Evolutionary conservation across 257 asterid species (phyloP).

Genomic region (Buddleja alternifolia): DNA sequence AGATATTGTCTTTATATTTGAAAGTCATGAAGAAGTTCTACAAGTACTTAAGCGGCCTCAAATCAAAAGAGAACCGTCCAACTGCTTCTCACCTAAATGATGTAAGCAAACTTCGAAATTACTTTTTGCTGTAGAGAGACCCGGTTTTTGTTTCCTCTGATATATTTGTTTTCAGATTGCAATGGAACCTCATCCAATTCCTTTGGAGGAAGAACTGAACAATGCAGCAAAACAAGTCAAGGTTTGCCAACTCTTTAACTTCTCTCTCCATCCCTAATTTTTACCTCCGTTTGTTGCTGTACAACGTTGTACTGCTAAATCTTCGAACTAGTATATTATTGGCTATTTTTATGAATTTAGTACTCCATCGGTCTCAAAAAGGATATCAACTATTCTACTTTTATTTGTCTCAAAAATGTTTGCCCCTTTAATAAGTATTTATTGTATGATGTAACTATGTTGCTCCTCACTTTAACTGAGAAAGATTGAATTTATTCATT

Average conservation of each 20-base stretch:
- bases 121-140: background rate
- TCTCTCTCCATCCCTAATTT: no score
- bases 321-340: no score
- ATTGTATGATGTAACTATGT: no score
- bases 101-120: constrained; percentile 43
- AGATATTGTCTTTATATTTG: constrained; percentile 62
- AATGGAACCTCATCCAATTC: constrained; percentile 71
- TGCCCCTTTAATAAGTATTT: no score
- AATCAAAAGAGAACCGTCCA: constrained; percentile 51
- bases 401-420: no score
- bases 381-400: no score
- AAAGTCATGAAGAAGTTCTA: constrained; percentile 78
- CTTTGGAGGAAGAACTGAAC: constrained; percentile 86
- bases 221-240: constrained; percentile 71
- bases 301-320: no score
- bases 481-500: no score
- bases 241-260: constrained; percentile 43
- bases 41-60: constrained; percentile 49
- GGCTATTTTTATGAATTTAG: no score
- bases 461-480: no score
- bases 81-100: constrained; percentile 59
- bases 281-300: no score
- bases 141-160: background rate
- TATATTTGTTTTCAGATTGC: constrained; percentile 46
- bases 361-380: no score